Evolutionary conservation across 805 yeast genomes (phyloP), one percentile per base, ranked within the genome.

Genomic region (Starmerella scarabaei): DNA sequence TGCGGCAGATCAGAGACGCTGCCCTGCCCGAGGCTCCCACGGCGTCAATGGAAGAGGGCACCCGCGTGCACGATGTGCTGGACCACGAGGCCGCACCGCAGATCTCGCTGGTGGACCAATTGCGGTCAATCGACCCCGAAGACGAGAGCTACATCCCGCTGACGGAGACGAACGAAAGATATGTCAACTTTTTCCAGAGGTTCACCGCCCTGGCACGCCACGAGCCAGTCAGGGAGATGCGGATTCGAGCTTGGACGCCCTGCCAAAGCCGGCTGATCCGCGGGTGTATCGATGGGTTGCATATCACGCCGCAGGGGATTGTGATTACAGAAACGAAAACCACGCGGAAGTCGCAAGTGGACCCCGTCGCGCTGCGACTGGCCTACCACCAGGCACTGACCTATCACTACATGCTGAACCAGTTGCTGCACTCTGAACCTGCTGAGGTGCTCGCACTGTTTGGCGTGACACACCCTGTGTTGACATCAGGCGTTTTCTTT

Each of bases 331-430:
- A 59, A 20, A 57, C 61, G 9, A 59, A 59, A 35, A 53, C 61
- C 15, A 37, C 49, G 5, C 4, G 29, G 1, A 18, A 27, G 15
- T 30, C 17, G 14, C 33, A 34, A 1, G 33, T 40, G n/a, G 21
- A 24, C 6, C 27, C 36, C 5, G 38, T 41, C 18, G 53, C 53
- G 35, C 38, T 48, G 36, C 46, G 53, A 3, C 43, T 55, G 4
- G 63, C 63, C 3, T 56, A 51, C 33, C 63, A 59, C 36, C 63
- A 59, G 42, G 38, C 57, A n/a, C 42, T 55, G 28, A 32, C 50
- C 6, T 59, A 59, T 38, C 53, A 51, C 28, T 28, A 40, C 30
- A 31, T 59, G 34, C 30, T 57, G 33, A 4, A 23, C 12, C 24
- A 26, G 17, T 35, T 49, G 42, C 21, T 44, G 28, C 21, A 16